Evolutionary conservation across 2,329 filamentous ascomycete genomes (phyloP).

Genomic region (Fusarium goolgardi): DNA sequence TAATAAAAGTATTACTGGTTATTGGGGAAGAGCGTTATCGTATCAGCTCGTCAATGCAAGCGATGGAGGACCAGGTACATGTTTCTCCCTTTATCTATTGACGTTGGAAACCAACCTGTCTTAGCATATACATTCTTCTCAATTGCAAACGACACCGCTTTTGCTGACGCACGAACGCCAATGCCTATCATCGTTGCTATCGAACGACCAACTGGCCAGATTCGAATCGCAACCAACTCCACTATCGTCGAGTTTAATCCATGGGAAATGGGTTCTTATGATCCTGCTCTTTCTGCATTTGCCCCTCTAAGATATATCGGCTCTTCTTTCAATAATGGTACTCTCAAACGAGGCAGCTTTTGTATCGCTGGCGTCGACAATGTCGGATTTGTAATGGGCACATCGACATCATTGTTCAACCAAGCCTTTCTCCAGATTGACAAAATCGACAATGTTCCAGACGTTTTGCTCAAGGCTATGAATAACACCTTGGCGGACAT

Average conservation of each 20-base stretch:
- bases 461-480: conserved; percentile 64
- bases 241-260: conserved; percentile 84
- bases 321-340: conserved; percentile 75
- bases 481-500: conserved; percentile 64
- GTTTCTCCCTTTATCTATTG: no score
- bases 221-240: conserved; percentile 69
- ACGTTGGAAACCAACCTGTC: background rate
- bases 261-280: conserved; percentile 81
- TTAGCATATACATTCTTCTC: conserved; percentile 80
- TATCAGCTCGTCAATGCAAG: conserved; percentile 81
- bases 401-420: conserved; percentile 88
- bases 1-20: conserved; percentile 77
- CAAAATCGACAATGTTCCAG: conserved; percentile 49
- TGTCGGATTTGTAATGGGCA: conserved; percentile 85
- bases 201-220: conserved; percentile 71
- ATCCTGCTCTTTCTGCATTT: conserved; percentile 78
- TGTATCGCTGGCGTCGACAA: conserved; percentile 88
- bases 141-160: conserved; percentile 64
- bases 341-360: conserved; percentile 62
- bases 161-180: conserved; percentile 71
- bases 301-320: conserved; percentile 77
- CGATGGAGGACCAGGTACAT: conserved; percentile 66
- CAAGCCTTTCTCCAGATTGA: conserved; percentile 73
- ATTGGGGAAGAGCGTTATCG: conserved; percentile 81
- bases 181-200: conserved; percentile 81